Conservation (phyloP, 1,139 yeast species). For the Candida sp. region DNA sequence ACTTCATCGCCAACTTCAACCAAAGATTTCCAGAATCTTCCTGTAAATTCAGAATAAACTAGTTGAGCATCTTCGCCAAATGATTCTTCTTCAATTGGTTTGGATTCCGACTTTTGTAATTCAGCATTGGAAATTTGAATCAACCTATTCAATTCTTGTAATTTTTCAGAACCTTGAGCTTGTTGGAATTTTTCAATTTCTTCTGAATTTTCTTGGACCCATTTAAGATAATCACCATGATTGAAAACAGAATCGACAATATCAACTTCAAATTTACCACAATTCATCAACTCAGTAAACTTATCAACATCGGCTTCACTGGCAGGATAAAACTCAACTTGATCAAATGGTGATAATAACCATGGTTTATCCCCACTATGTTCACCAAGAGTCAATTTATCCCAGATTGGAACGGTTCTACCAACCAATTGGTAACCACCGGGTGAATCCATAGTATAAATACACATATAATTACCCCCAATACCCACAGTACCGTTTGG, state of each 20-base stretch:
- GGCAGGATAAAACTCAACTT: constrained; percentile 91
- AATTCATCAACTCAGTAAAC: constrained; percentile 69
- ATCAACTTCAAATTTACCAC: constrained; percentile 77
- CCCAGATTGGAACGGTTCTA: constrained; percentile 97
- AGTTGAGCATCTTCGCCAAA: constrained; percentile 75
- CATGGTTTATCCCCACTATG: constrained; percentile 75
- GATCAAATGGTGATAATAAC: constrained; percentile 90
- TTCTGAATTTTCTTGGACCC: constrained; percentile 71
- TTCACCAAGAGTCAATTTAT: constrained; percentile 74
- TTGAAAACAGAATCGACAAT: constrained; percentile 79
- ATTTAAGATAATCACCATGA: constrained; percentile 69
- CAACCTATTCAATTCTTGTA: constrained; percentile 78
- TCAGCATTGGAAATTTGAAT: constrained; percentile 84
- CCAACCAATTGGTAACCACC: constrained; percentile 98
- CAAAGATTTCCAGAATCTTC: constrained; percentile 94
- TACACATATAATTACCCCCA: constrained; percentile 99
- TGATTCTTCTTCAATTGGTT: constrained; percentile 38
- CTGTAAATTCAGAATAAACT: constrained; percentile 92
- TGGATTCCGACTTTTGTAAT: constrained; percentile 48
- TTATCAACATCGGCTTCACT: constrained; percentile 76
- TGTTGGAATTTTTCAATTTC: constrained; percentile 70
- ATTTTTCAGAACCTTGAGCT: constrained; percentile 73
- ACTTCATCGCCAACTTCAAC: constrained; percentile 81
- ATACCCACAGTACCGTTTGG: constrained; percentile 97
- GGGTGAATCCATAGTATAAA: constrained; percentile 97